Base-by-base conservation (phyloP, 2,329 filamentous ascomycete species). In the Cladosporium sp. region DNA sequence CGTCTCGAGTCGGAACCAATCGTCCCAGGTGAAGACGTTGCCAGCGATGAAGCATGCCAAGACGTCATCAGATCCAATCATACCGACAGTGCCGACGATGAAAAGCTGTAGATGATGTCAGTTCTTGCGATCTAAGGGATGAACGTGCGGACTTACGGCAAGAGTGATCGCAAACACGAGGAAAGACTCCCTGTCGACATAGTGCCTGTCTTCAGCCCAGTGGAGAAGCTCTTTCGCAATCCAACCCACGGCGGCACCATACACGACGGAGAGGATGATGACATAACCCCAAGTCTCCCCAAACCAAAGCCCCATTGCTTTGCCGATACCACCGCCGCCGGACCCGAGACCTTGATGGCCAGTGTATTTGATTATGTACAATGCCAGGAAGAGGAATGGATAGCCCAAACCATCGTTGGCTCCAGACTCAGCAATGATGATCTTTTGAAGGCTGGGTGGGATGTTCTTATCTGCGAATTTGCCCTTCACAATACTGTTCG, bases 401-500 rank as follows among this genome's bases (percentile, higher is more conserved):
- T 97, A 97, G 0, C 92, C 92, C 41, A 94, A 83, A 0, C 93
- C 93, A 78, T 97, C 93, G 73, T 97, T 97, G 1, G 92, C 91
- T 1, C 93, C 93, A 0, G 91, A 93, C 79, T 97, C 93, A 44
- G 79, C 82, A 67, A 80, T 80, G 67, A 81, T 82, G 67, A 82
- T 92, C 69, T 90, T 88, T 80, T 96, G 92, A 59, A 97, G 81
- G 32, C 89, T 86, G 66, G 88, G 89, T 0, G 93, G 92, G 21
- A 97, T 89, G 75, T 97, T 95, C 73, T 93, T 90, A 74, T 97
- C 93, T 0, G 93, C 93, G 75, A 96, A 97, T 72, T 92, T 93
- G 36, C 93, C 93, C 80, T 97, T 97, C 55, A 97, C 92, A 66
- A 97, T 96, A 2, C 91, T 91, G 69, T 95, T 94, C 18, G 91